phyloP scores from a whole-genome alignment of 2,329 filamentous ascomycete species.

The Fusarium sp. region DNA sequence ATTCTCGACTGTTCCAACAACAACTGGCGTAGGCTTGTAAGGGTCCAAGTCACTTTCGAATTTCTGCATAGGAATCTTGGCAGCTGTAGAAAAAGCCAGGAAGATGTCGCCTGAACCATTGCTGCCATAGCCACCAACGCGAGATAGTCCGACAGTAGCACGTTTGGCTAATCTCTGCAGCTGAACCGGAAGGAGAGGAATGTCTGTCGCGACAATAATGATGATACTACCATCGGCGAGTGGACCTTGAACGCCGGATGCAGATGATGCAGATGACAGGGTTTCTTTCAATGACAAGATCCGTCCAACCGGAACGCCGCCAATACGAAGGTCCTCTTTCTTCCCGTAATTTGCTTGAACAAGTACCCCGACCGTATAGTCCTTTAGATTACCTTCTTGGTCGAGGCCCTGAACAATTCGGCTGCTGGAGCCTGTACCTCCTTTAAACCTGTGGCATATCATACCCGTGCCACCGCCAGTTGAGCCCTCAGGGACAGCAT shows the following conservation, averaged over 20 bases:
- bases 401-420: conserved; percentile 65
- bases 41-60: conserved; percentile 53
- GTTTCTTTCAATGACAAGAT: conserved; percentile 55
- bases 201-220: conserved; percentile 52
- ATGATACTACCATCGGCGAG: conserved; percentile 54
- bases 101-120: conserved; percentile 76
- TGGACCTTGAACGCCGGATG: conserved; percentile 43
- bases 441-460: conserved; percentile 75
- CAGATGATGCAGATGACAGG: conserved; percentile 48
- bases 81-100: conserved; percentile 74
- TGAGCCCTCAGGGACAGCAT: conserved; percentile 70
- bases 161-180: conserved; percentile 66
- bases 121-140: conserved; percentile 70
- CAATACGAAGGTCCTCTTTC: conserved; percentile 67
- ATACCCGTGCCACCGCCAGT: conserved; percentile 76
- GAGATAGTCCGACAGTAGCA: conserved; percentile 70
- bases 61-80: conserved; percentile 57
- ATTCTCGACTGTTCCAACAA: conserved; percentile 60
- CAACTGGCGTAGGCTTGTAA: conserved; percentile 49
- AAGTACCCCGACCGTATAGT: conserved; percentile 71
- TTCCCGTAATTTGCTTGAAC: conserved; percentile 76
- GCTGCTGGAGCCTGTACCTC: conserved; percentile 72
- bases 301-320: conserved; percentile 71
- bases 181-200: conserved; percentile 50
- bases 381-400: conserved; percentile 48